Evolutionary conservation across 257 asterid genomes (phyloP).

Genomic region (Solanum medicagineum): DNA sequence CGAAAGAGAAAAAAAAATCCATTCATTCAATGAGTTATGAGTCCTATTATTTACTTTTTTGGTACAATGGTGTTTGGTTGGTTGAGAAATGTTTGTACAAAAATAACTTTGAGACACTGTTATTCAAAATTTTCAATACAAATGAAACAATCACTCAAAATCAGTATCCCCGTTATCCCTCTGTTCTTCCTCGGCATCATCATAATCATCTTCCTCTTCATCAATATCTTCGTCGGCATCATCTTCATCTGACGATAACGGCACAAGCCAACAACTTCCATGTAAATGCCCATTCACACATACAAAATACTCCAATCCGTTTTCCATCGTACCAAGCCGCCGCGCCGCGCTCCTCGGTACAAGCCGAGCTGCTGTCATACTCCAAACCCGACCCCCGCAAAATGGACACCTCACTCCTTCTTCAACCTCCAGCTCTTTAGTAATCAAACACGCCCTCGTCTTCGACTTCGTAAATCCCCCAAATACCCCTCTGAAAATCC

Average conservation of each 20-base stretch:
- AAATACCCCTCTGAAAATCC: constrained; percentile 71
- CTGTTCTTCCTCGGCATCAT: neutral
- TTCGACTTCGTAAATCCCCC: constrained; percentile 43
- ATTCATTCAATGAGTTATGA: neutral
- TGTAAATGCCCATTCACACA: constrained; percentile 78
- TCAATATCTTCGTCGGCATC: neutral
- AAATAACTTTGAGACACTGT: neutral
- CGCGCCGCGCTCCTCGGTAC: constrained; percentile 52
- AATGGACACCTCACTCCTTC: constrained; percentile 48
- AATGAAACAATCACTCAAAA: neutral
- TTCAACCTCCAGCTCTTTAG: constrained; percentile 38
- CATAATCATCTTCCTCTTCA: too few species aligned
- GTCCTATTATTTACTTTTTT: neutral
- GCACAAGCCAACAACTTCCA: constrained; percentile 70
- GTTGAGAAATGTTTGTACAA: neutral
- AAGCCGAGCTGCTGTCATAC: constrained; percentile 69
- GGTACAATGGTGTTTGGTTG: neutral
- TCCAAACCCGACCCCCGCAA: constrained; percentile 75
- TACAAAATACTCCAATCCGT: constrained; percentile 59
- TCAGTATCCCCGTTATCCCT: neutral
- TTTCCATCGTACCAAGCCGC: constrained; percentile 56
- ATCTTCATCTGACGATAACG: constrained; percentile 27
- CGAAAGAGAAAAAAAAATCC: neutral
- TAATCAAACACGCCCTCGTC: constrained; percentile 55
- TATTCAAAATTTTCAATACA: neutral